Base-by-base conservation (phyloP, 2,329 filamentous ascomycete species). In the Westerdykella sp. region DNA sequence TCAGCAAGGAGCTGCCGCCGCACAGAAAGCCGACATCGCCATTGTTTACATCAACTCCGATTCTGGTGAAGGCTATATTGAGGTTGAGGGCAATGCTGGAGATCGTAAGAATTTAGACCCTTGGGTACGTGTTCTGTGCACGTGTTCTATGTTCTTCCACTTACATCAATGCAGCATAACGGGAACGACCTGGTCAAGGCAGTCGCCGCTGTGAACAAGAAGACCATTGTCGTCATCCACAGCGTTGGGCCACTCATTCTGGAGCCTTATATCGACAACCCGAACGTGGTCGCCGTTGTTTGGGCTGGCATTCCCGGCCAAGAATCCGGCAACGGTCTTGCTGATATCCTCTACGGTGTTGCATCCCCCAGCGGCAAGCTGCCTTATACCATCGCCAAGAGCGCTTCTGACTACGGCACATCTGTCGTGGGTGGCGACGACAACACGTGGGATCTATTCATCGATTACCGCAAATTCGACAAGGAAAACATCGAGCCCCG, bases 321-420 rank as follows among this genome's bases (percentile, higher is more conserved):
- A 38, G 70, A 75, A 49, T 69, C 65, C 22, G 73, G 73, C 23
- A 73, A 73, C 32, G 64, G 67, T 1, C 60, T 75, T 11, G 68
- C 62, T 4, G 72, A 74, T 28, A 60, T 75, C 10, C 53, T 75
- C 1, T 74, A 71, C 47, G 72, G 73, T 3, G 54, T 56, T n/a
- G 50, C 60, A 3, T 65, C 63, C 5, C 72, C 72, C 1, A 69
- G 60, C 0, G 81, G 80, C 2, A 78, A 79, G 44, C 68, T 85
- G 0, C 79, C 81, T 55, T 84, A 66, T 39, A 67, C 64, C 10
- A 67, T 68, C 39, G 63, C 63, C 3, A 67, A 66, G 50, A 43
- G 53, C 14, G 44, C 53, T 4, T 46, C 28, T 1, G 65, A 68
- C 45, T 67, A 67, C 37, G 62, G 60, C 14, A 57, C 60, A 1